Percentiles rank a stretch among this genome's conserved stretches.
Evolutionary conservation across 208 protist genomes (phyloP).

Genomic region (Lotmaria passim): DNA sequence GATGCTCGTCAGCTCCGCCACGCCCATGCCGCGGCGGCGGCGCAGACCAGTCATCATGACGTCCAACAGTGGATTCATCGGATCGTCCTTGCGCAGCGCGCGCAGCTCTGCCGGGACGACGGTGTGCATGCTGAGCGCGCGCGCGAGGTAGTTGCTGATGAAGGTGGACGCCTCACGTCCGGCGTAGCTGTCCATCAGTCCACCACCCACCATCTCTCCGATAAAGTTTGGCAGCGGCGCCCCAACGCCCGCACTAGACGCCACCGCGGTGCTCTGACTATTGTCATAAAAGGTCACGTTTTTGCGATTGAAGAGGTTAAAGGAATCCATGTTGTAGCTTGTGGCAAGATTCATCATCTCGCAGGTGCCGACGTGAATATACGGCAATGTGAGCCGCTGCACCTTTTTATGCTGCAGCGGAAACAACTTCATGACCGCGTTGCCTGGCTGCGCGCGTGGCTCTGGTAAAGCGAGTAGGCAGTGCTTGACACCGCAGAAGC

Average conservation of each 20-base stretch:
- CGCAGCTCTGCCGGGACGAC: slow-evolving; percentile 50
- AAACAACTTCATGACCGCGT: slow-evolving; percentile 46
- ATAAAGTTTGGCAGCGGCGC: slow-evolving; percentile 26
- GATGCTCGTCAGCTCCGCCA: slow-evolving; percentile 25
- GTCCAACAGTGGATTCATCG: slow-evolving; percentile 56
- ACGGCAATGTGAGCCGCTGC: slow-evolving; percentile 65
- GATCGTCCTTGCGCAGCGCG: slow-evolving; percentile 51
- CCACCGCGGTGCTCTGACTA: not conserved
- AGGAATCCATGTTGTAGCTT: slow-evolving; percentile 64
- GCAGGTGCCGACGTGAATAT: slow-evolving; percentile 70
- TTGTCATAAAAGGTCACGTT: slow-evolving; percentile 44
- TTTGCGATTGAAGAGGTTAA: slow-evolving; percentile 68
- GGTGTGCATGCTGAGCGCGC: slow-evolving; percentile 68
- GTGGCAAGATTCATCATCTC: slow-evolving; percentile 81
- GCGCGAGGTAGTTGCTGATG: slow-evolving; percentile 56
- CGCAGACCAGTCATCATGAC: slow-evolving; percentile 53
- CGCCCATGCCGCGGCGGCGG: slow-evolving; percentile 28
- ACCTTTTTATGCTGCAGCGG: slow-evolving; percentile 83
- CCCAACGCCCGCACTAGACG: not conserved
- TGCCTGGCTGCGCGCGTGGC: too few relatives aligned
- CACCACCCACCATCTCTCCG: slow-evolving; percentile 70
- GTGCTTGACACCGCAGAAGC: too few relatives aligned
- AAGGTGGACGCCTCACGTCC: slow-evolving; percentile 52
- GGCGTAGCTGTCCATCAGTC: slow-evolving; percentile 77
- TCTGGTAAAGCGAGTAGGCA: too few relatives aligned